A percentile compares a stretch with the other conserved stretches of the same genome.
These are phyloP conservation scores for Pichia rugopelliculosa DNA, from an alignment of 805 yeast genomes.

Conservation along the genomic window DNA sequence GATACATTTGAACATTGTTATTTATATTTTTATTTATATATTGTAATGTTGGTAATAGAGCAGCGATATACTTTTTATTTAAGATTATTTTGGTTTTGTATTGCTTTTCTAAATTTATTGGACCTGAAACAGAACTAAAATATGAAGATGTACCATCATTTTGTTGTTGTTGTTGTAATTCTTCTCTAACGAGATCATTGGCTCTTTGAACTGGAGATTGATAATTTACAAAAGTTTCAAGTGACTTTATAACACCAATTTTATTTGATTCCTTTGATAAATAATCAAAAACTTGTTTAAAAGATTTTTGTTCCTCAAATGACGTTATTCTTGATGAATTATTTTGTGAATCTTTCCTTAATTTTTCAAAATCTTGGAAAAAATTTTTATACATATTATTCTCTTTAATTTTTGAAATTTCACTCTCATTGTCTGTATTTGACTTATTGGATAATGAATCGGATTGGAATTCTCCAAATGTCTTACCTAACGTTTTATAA, in stretches of 20 bases:
- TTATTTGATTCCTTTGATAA: constrained; percentile 16
- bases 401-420: constrained; percentile 11
- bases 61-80: constrained; percentile 10
- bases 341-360: constrained; percentile 12
- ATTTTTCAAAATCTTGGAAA: constrained; percentile 21
- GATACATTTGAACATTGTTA: constrained; percentile 16
- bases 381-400: constrained; percentile 20
- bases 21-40: constrained; percentile 19
- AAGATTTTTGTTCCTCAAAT: constrained; percentile 28
- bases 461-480: constrained; percentile 13
- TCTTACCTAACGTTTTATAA: constrained; percentile 6
- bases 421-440: background rate
- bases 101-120: constrained; percentile 13
- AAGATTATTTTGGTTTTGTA: constrained; percentile 9
- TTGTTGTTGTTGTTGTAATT: background rate
- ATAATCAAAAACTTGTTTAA: constrained; percentile 25
- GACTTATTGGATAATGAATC: constrained; percentile 1
- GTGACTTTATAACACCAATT: constrained; percentile 22
- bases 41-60: constrained; percentile 16
- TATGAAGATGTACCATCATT: constrained; percentile 2
- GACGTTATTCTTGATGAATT: constrained; percentile 18
- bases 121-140: constrained; percentile 7
- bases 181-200: background rate
- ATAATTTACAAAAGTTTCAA: constrained; percentile 20
- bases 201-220: constrained; percentile 5